Evolutionary conservation across 768 basidiomycete species (phyloP).

Genomic region (Termitomyces bulborhizus): DNA sequence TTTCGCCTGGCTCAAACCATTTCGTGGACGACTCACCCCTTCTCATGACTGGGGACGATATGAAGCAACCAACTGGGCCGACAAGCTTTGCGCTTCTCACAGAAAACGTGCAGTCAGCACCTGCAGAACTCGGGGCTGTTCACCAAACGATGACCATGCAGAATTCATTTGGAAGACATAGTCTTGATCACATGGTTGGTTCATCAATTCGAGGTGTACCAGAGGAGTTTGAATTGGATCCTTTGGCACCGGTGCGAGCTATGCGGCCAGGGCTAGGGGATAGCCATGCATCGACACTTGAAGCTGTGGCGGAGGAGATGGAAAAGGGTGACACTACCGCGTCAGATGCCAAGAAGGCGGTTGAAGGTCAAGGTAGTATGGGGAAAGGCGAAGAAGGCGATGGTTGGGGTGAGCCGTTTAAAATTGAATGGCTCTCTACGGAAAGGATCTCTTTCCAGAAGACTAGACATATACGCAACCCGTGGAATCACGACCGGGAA

Average conservation of each 20-base stretch:
- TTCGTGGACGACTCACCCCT: conserved; percentile 40
- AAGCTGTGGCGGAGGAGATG: conserved; percentile 21
- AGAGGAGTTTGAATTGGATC: conserved; percentile 31
- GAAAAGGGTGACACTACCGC: conserved; percentile 8
- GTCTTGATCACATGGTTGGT: conserved; percentile 22
- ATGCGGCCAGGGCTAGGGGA: conserved; percentile 14
- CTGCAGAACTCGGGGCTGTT: conserved; percentile 39
- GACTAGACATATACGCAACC: conserved; percentile 79
- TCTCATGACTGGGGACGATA: conserved; percentile 12
- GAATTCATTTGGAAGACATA: conserved; percentile 21
- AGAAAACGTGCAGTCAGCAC: conserved; percentile 36
- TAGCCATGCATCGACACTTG: conserved; percentile 8
- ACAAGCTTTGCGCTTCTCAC: background rate
- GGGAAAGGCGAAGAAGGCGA: conserved; percentile 45
- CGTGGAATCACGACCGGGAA: conserved; percentile 86
- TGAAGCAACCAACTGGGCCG: background rate
- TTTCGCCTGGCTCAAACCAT: conserved; percentile 30
- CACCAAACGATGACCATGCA: conserved; percentile 22
- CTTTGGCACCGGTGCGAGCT: conserved; percentile 32
- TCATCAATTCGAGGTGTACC: background rate
- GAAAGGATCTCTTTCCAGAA: conserved; percentile 66
- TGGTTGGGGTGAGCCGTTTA: conserved; percentile 79
- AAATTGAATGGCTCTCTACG: conserved; percentile 76
- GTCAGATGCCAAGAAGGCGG: conserved; percentile 15
- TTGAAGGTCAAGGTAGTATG: conserved; percentile 11